Base-by-base conservation (phyloP, 306 rosid species). In the Pterocarpus macrocarpus region DNA sequence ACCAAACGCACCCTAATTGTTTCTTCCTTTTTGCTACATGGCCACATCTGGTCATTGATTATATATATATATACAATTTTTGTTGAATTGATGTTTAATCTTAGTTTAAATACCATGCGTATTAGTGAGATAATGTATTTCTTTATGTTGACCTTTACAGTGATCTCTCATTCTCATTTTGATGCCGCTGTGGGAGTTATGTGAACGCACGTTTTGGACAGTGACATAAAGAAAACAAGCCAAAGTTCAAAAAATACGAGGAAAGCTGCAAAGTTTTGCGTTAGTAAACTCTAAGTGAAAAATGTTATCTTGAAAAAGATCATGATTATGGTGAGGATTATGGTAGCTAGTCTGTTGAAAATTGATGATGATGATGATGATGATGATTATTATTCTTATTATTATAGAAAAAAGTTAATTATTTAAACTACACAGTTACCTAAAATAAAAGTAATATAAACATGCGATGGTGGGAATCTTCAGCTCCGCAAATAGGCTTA, bases 121-220 rank as follows among this genome's bases (percentile, higher is more conserved):
- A 36, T 1, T 22, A 74, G 62, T 56, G 69, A 75, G 41, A 8
- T 12, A 28, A 38, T 72, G 55, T 59, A 36, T 22, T 22, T 22
- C 28, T 22, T 45, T 52, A 22, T 16, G 64, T 43, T 36, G 62
- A 58, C 30, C 70, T 34, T 39, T 78, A 71, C 44, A 22, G 28
- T 22, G 28, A 22, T 22, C 65, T 78, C 80, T 83, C 80, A 65
- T 57, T 36, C 64, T 39, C 79, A 59, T 81, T 73, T 76, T 45
- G 28, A 22, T 22, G 28, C 28, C 28, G 28, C 28, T 22, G 28
- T 22, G 28, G 28, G 28, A 1, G 1, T 0, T 22, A 82, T 41
- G 79, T 49, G 56, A 71, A 81, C 0, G 85, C 82, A 76, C 71
- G 79, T 64, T 77, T 77, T 43, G 69, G 86, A 90, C 49, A 76